phyloP scores from a whole-genome alignment of 257 asterid species.

The Penstemon newberryi region DNA sequence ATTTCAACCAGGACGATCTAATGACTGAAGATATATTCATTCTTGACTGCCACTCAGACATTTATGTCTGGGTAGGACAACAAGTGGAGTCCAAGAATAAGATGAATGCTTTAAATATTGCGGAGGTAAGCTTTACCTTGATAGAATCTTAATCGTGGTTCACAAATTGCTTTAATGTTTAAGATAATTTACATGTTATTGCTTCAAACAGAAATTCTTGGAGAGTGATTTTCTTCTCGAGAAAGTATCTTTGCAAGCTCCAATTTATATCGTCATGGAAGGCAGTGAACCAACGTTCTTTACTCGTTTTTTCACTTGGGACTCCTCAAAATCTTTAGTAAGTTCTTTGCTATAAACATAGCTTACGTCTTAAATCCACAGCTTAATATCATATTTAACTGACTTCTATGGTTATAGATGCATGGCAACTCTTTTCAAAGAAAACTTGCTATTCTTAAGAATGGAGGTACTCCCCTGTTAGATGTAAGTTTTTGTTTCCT shows the following conservation, averaged over 20 bases:
- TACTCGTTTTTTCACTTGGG: slow-evolving; percentile 82
- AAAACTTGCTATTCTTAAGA: slow-evolving; percentile 65
- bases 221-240: slow-evolving; percentile 53
- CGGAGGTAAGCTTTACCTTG: slow-evolving; percentile 57
- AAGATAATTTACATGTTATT: slow-evolving; percentile 17
- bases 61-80: slow-evolving; percentile 79
- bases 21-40: slow-evolving; percentile 83
- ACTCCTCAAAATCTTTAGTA: slow-evolving; percentile 65
- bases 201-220: slow-evolving; percentile 57
- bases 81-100: slow-evolving; percentile 69
- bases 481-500: slow-evolving; percentile 39
- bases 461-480: slow-evolving; percentile 44
- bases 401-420: slow-evolving; percentile 50
- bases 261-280: slow-evolving; percentile 67
- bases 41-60: slow-evolving; percentile 67
- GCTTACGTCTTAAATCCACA: neutral
- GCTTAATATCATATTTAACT: slow-evolving; percentile 8
- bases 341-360: slow-evolving; percentile 25
- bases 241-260: slow-evolving; percentile 52
- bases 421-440: slow-evolving; percentile 86
- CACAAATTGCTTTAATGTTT: neutral
- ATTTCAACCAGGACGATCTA: slow-evolving; percentile 84
- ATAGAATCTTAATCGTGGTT: neutral
- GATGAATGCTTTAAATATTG: slow-evolving; percentile 64
- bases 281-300: slow-evolving; percentile 81